Evolutionary conservation across 371 early-diverging fungal genomes (phyloP).

Genomic region (Synchytrium microbalum): DNA sequence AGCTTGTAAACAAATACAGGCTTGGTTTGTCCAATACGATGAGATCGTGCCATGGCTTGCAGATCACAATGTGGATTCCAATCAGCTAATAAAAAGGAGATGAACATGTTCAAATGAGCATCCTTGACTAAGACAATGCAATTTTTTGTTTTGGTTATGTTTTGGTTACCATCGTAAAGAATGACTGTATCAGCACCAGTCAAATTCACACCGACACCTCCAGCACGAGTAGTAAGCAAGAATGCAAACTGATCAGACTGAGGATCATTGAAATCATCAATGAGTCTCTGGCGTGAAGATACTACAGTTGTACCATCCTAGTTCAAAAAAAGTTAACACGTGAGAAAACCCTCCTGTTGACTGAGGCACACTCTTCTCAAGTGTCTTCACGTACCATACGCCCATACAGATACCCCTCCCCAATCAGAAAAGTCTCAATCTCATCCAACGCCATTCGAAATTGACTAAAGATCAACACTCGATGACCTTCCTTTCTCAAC

Average conservation of each 20-base stretch:
- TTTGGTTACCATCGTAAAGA: constrained; percentile 91
- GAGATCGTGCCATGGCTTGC: constrained; percentile 84
- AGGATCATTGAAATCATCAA: constrained; percentile 75
- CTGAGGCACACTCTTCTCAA: no score
- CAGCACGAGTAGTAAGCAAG: constrained; percentile 92
- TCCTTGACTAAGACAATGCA: no score
- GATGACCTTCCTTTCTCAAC: constrained; percentile 87
- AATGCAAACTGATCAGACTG: constrained; percentile 76
- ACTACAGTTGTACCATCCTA: constrained; percentile 70
- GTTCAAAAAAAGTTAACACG: constrained; percentile 17
- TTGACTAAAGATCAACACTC: constrained; percentile 54
- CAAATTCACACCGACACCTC: constrained; percentile 92
- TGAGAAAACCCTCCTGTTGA: no score
- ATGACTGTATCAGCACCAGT: constrained; percentile 91
- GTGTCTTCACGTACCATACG: constrained; percentile 53
- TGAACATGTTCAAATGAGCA: no score
- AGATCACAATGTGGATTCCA: constrained; percentile 86
- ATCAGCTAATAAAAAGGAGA: constrained; percentile 52
- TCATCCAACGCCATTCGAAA: constrained; percentile 17
- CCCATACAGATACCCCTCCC: constrained; percentile 46
- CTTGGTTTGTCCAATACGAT: constrained; percentile 91
- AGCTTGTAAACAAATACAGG: constrained; percentile 79
- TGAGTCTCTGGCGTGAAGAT: constrained; percentile 57
- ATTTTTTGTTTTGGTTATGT: constrained; percentile 68
- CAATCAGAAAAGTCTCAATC: constrained; percentile 59